These are phyloP conservation scores for Chaetomiaceae sp. DNA, from an alignment of 2,329 filamentous ascomycete species.

Conservation along the genomic window DNA sequence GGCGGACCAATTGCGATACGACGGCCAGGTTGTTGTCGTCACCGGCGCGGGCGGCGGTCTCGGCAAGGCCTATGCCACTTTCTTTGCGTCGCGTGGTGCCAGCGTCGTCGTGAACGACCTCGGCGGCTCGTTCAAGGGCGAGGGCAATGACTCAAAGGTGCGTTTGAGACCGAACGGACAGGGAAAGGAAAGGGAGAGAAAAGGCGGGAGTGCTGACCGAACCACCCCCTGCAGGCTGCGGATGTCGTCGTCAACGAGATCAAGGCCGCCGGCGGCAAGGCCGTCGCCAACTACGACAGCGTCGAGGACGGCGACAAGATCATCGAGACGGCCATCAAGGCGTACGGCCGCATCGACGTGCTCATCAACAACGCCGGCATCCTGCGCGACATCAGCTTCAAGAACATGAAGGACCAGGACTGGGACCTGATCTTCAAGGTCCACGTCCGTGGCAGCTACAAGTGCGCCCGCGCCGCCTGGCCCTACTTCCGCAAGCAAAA, in stretches of 20 bases:
- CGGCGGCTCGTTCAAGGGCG: constrained; percentile 87
- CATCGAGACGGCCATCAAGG: constrained; percentile 79
- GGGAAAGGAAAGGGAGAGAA: too few species aligned
- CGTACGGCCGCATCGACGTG: constrained; percentile 82
- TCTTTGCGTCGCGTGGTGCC: constrained; percentile 84
- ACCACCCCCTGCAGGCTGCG: constrained; percentile 53
- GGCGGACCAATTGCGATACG: constrained; percentile 68
- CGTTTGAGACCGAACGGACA: constrained; percentile 26
- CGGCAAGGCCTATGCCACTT: constrained; percentile 76
- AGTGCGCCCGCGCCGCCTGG: constrained; percentile 92
- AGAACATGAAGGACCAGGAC: constrained; percentile 96
- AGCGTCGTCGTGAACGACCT: constrained; percentile 84
- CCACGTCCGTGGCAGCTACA: constrained; percentile 90
- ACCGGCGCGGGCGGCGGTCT: constrained; percentile 81
- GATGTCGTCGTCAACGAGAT: constrained; percentile 81
- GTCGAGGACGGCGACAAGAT: constrained; percentile 93
- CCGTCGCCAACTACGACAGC: constrained; percentile 94
- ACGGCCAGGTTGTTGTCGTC: constrained; percentile 84
- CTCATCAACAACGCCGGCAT: constrained; percentile 98
- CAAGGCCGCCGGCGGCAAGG: constrained; percentile 84
- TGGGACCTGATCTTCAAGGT: constrained; percentile 95
- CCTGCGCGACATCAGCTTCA: constrained; percentile 90
- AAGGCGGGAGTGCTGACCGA: background rate
- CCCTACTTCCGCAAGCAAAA: constrained; percentile 98
- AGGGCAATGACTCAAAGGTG: constrained; percentile 83